Evolutionary conservation across 441 rosid species (phyloP), one percentile per base, ranked within the genome.

Genomic region (Euphorbia schlechtendalii): DNA sequence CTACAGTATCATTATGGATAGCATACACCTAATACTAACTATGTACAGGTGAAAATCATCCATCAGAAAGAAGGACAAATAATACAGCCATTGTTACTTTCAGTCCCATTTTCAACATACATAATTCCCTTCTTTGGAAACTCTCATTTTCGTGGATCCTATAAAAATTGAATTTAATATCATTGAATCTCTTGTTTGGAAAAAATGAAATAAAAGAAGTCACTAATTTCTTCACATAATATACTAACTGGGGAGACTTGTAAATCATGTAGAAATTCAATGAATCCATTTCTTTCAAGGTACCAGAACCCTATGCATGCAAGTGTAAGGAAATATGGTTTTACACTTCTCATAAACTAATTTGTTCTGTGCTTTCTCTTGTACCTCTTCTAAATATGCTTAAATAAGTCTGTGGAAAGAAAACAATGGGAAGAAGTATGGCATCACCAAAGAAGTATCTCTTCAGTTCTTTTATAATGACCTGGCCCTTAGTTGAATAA

Each of bases 1-100:
- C 57, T 67, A 65, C 62, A 27, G 68, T 68, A 57, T 68, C 67
- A 61, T 73, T 72, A 74, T 60, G 67, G 38, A 68, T 67, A 70
- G n/a, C 43, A 10, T 13, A 24, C 20, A 68, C 52, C 48, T 28
- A 68, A 18, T 59, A 65, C 36, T 60, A 43, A 48, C 56, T 32
- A 43, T 32, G 12, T 58, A 32, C 43, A 41, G 63, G 66, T 52
- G 25, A 28, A 41, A 10, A 41, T 15, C 43, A n/a, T 34, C 17
- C 17, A 20, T 20, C 25, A 43, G 24, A 67, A 15, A 59, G 18
- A 43, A 15, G 61, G 25, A 62, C 9, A 56, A 30, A 34, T 56
- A 56, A 46, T 20, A 15, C 22, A 59, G 20, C 34, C 38, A 36
- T 5, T 55, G 48, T 46, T 53, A 53, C 51, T 15, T 30, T 64